Percentiles rank a stretch among this genome's conserved stretches.
phyloP scores from a whole-genome alignment of 805 yeast species.

The Cyberlindnera xylosilytica region DNA sequence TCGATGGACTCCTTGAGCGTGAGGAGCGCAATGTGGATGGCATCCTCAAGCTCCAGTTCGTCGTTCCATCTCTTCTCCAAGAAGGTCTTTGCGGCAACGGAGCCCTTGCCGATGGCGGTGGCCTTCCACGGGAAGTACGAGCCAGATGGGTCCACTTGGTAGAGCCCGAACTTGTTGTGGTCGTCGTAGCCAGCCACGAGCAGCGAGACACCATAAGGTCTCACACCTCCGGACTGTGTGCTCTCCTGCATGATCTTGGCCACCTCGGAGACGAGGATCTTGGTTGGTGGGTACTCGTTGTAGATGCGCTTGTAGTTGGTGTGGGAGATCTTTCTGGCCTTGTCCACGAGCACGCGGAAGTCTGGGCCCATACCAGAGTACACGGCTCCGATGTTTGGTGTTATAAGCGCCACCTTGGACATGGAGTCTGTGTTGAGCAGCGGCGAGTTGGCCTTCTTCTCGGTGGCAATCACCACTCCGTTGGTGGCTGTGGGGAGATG shows the following conservation, averaged over 20 bases:
- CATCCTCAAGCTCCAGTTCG: constrained; percentile 95
- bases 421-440: constrained; percentile 72
- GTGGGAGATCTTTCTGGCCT: constrained; percentile 90
- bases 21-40: constrained; percentile 90
- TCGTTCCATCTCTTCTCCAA: constrained; percentile 98
- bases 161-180: constrained; percentile 67
- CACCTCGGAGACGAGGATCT: constrained; percentile 87
- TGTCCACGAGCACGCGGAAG: constrained; percentile 89
- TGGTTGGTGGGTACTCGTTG: constrained; percentile 96
- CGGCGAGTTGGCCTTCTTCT: constrained; percentile 80
- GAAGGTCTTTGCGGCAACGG: constrained; percentile 94
- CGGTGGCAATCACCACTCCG: constrained; percentile 96
- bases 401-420: constrained; percentile 74
- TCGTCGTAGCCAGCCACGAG: constrained; percentile 94
- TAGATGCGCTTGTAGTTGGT: constrained; percentile 89
- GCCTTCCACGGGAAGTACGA: constrained; percentile 99
- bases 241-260: constrained; percentile 98
- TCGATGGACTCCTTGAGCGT: constrained; percentile 96
- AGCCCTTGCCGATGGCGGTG: constrained; percentile 96
- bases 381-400: constrained; percentile 96
- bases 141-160: constrained; percentile 98
- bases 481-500: constrained; percentile 71
- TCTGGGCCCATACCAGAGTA: constrained; percentile 99
- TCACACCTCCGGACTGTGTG: constrained; percentile 97
- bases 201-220: constrained; percentile 97